Percentiles rank a stretch among this genome's conserved stretches.
These are phyloP conservation scores for Candida coquimbonensis DNA, from an alignment of 805 yeast genomes.

Conservation along the genomic window DNA sequence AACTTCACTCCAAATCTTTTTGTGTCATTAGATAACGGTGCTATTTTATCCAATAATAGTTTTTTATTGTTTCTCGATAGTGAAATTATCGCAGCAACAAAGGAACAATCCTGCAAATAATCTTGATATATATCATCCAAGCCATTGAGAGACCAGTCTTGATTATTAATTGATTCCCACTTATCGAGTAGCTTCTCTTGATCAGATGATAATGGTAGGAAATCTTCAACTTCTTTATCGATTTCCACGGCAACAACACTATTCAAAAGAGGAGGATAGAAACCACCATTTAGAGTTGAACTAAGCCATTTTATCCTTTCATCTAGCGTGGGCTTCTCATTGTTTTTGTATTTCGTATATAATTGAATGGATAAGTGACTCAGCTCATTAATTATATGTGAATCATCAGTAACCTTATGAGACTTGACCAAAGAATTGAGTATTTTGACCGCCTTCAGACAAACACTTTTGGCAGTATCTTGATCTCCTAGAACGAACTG, in stretches of 20 bases:
- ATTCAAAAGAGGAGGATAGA: slow-evolving; percentile 11
- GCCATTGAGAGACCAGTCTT: slow-evolving; percentile 18
- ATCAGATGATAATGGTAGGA: slow-evolving; percentile 7
- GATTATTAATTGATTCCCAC: slow-evolving; percentile 4
- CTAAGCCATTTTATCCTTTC: slow-evolving; percentile 12
- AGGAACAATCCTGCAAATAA: slow-evolving; percentile 60
- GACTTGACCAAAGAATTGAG: background rate
- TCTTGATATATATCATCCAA: slow-evolving; percentile 39
- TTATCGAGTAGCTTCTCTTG: slow-evolving; percentile 7
- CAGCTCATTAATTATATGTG: background rate
- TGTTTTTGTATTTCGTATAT: slow-evolving; percentile 3
- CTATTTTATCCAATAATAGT: slow-evolving; percentile 3
- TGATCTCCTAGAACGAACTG: background rate
- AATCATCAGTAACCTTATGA: background rate
- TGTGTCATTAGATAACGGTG: slow-evolving; percentile 13
- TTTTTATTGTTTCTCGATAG: slow-evolving; percentile 25
- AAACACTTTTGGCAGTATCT: background rate
- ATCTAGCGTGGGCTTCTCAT: slow-evolving; percentile 2
- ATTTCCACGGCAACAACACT: background rate
- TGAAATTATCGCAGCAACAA: slow-evolving; percentile 62
- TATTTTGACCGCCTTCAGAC: slow-evolving; percentile 1
- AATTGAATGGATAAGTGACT: slow-evolving; percentile 5
- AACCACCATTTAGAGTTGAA: slow-evolving; percentile 9
- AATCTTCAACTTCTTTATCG: background rate
- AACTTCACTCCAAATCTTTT: slow-evolving; percentile 36